Evolutionary conservation across 371 early-diverging fungal species (phyloP), one percentile per base, ranked within the genome.

Genomic region (Paraphysoderma sedebokerense): DNA sequence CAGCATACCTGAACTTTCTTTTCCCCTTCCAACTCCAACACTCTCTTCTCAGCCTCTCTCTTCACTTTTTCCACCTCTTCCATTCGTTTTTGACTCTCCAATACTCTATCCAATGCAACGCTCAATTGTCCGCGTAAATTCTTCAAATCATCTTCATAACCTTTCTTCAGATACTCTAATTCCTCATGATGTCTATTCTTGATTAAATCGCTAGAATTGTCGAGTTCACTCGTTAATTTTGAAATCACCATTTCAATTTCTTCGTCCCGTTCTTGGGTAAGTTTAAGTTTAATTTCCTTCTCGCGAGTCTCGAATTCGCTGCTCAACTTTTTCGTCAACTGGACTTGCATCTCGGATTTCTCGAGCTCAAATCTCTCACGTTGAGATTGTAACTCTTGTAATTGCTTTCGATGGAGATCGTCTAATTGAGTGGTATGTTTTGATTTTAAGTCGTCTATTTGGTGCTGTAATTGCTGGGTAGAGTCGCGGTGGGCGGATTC

Each of bases 171-270:
- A 27, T 49, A 45, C 51, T 68, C 66, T 8, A 70, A 50, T 41
- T 68, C 67, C 42, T 56, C 50, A 13, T 66, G 61, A 40, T 67
- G 59, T 45, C 57, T 36, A 27, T 57, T 45, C 12, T 53, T 48
- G 11, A 50, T 58, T 27, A 66, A 65, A 29, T 55, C 53, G 9
- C 61, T 50, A 23, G 35, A 54, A 2, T 56, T 58, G 44, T 46
- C 55, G 5, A 58, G 58, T 45, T 70, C 71, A 36, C 51, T 50
- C 47, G 68, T 68, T 11, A 70, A 42, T 19, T 67, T 60, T 46
- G 56, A 53, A 11, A 70, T 57, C 6, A 70, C 55, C 52, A 59
- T 49, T 44, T 70, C 71, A 13, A 70, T 52, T 49, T 70, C 71
- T 11, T 57, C 59, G 46, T 70, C 71, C 5, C 71, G 53, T 46